Evolutionary conservation across 1,284 basidiomycete species (phyloP).

Genomic region (Pseudozyma sp.): DNA sequence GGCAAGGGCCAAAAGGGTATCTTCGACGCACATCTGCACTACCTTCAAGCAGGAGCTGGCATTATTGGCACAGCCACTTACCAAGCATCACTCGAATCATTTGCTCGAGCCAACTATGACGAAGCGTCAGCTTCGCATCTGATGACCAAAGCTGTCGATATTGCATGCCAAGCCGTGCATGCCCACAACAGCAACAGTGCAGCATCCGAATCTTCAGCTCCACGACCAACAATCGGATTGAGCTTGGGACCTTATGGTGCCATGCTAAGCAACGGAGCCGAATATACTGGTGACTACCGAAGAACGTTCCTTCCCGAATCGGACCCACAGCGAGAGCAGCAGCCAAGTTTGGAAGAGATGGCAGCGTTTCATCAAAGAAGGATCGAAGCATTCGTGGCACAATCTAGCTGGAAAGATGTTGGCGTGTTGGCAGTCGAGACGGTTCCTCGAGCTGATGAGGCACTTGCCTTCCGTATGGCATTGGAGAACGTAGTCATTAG

Average conservation of each 20-base stretch:
- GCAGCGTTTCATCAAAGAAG: constrained; percentile 52
- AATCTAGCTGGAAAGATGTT: constrained; percentile 43
- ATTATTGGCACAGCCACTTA: constrained; percentile 61
- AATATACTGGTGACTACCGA: constrained; percentile 62
- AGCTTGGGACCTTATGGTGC: constrained; percentile 61
- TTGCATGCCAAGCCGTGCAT: constrained; percentile 49
- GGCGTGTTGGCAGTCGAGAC: constrained; percentile 63
- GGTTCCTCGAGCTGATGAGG: constrained; percentile 60
- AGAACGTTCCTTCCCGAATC: constrained; percentile 34
- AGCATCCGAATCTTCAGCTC: not conserved
- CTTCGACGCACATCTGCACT: constrained; percentile 55
- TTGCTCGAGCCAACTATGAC: constrained; percentile 43
- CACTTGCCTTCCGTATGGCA: constrained; percentile 51
- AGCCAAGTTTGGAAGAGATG: constrained; percentile 45
- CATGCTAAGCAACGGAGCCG: constrained; percentile 57
- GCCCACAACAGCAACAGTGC: constrained; percentile 10
- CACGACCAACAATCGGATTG: constrained; percentile 45
- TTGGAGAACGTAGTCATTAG: constrained; percentile 36
- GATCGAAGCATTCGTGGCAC: constrained; percentile 38
- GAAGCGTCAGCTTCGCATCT: constrained; percentile 37
- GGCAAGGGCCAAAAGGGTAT: constrained; percentile 48
- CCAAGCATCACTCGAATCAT: constrained; percentile 56
- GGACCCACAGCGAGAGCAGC: constrained; percentile 27
- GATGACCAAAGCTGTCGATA: constrained; percentile 51
- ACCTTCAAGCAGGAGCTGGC: constrained; percentile 56